Evolutionary conservation across 129 eudicot species (phyloP), one percentile per base, ranked within the genome.

Genomic region (Flaveria linearis): DNA sequence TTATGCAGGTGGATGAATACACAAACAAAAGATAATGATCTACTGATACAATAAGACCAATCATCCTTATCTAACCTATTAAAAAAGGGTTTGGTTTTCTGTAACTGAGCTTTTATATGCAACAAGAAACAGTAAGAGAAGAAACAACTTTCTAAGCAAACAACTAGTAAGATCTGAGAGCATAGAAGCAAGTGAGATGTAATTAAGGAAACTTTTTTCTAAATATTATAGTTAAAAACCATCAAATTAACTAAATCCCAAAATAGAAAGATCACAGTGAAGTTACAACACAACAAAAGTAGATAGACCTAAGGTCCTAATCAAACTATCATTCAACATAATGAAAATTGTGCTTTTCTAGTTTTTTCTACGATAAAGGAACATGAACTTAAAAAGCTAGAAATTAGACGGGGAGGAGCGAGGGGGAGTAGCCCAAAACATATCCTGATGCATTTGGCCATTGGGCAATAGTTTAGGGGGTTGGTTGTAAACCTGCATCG

Each of bases 371-470:
- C 76, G 46, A 60, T 74, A 51, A 51, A 62, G 22, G 43, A 62
- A 65, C 75, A 58, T 51, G 28, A 17, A 25, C 51, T 25, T 23
- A 74, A 26, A 61, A 57, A 18, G 68, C 86, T 82, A 68, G 63
- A 33, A 84, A 82, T 82, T 84, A 33, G 97, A 77, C 2, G 92
- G 84, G 0, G 93, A 87, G 0, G 93, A 84, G 11, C 88, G 86
- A 6, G 88, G 93, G 1, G 91, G 96, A 17, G 96, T 82, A 33
- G 82, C 80, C 97, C 97, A 92, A 66, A 86, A 89, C 55, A 89
- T 86, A 76, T 92, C 93, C 26, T 56, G 85, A 47, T 85, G 84
- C 87, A 84, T 86, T 75, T 89, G 97, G 3, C 91, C 96, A 79
- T 86, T 87, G 1, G 89, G 96, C 25, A 92, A 10, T 45, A 92